phyloP scores from a whole-genome alignment of 495 filamentous ascomycete species.

The Aspergillus avenaceus region DNA sequence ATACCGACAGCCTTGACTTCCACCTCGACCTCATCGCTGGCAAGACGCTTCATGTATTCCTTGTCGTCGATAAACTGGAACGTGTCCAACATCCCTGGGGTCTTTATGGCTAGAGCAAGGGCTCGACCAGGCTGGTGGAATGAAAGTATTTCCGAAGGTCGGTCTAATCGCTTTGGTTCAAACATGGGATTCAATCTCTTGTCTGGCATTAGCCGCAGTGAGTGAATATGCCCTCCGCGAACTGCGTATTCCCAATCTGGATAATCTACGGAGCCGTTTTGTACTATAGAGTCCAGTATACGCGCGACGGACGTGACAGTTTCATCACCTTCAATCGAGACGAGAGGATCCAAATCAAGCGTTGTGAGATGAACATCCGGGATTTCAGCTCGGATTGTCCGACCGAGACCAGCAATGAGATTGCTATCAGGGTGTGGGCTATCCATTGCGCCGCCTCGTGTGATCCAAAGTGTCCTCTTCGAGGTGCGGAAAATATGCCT shows the following conservation, averaged over 20 bases:
- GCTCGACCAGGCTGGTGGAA: neutral
- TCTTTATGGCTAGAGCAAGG: neutral
- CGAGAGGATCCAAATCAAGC: neutral
- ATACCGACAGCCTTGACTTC: neutral
- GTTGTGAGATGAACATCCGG: neutral
- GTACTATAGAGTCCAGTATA: too few species aligned
- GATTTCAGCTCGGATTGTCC: neutral
- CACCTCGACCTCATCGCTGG: neutral
- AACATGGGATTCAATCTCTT: neutral
- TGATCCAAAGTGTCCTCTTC: too few species aligned
- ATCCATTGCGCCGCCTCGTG: neutral
- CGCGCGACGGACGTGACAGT: too few species aligned
- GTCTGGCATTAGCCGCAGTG: neutral
- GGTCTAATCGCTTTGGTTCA: neutral
- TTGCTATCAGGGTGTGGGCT: neutral
- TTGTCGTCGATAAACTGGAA: neutral
- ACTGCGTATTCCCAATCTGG: neutral
- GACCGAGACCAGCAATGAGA: neutral
- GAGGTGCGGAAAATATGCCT: too few species aligned
- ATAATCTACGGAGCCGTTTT: too few species aligned
- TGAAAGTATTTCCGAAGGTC: neutral
- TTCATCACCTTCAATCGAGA: too few species aligned
- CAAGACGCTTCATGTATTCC: conserved; percentile 35
- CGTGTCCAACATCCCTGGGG: neutral
- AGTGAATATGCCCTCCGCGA: neutral